A percentile compares a stretch with the other conserved stretches of the same genome.
These are phyloP conservation scores for Musa beccarii DNA, from an alignment of 176 grass and related monocot species.

Conservation along the genomic window DNA sequence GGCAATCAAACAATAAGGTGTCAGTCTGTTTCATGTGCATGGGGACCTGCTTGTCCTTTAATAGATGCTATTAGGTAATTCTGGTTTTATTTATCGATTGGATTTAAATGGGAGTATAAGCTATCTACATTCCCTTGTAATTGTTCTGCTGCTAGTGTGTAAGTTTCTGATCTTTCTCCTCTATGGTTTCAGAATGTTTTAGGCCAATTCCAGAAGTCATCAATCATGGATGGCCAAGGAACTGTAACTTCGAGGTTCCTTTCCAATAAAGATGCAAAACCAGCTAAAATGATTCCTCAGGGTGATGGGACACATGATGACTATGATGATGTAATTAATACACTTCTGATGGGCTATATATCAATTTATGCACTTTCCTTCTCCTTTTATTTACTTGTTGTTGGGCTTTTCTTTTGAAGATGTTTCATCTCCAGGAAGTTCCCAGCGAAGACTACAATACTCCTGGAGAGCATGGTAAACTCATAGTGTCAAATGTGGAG, in stretches of 20 bases:
- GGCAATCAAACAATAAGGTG: too few species aligned
- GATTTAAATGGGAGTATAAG: too few species aligned
- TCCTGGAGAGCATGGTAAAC: slow-evolving; percentile 51
- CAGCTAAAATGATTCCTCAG: slow-evolving; percentile 42
- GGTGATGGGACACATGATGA: slow-evolving; percentile 60
- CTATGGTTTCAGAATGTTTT: slow-evolving; percentile 27
- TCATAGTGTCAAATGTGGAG: slow-evolving; percentile 5
- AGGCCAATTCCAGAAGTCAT: slow-evolving; percentile 30
- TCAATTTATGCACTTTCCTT: not conserved
- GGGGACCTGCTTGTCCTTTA: too few species aligned
- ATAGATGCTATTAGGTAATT: too few species aligned
- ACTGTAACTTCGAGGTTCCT: slow-evolving; percentile 9
- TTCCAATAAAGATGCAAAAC: slow-evolving; percentile 17
- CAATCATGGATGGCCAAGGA: slow-evolving; percentile 25
- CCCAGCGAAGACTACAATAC: slow-evolving; percentile 72
- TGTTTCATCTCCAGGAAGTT: slow-evolving; percentile 51
- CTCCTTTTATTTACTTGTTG: slow-evolving; percentile 10
- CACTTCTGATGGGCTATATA: slow-evolving; percentile 6
- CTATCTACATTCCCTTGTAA: too few species aligned
- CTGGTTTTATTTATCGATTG: too few species aligned
- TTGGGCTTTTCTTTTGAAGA: slow-evolving; percentile 25
- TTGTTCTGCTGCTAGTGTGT: not conserved
- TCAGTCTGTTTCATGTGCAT: too few species aligned
- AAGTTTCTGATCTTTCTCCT: slow-evolving; percentile 9
- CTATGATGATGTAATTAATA: slow-evolving; percentile 59